Percentiles rank a stretch among this genome's conserved stretches.
phyloP scores from a whole-genome alignment of 164 flowering plant genomes.

The Macadamia integrifolia region DNA sequence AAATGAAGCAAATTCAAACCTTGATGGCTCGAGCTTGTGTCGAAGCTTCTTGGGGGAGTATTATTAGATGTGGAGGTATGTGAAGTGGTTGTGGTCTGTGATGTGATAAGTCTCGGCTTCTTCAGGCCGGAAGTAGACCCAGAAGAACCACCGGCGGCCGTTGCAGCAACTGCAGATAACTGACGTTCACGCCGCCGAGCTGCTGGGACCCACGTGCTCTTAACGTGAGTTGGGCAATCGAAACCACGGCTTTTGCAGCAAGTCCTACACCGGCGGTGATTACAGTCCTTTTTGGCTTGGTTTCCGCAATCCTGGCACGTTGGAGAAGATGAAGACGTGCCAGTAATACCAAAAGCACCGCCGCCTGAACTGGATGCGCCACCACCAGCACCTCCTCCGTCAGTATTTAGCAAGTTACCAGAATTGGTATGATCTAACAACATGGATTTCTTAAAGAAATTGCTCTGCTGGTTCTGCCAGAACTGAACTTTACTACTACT shows the following conservation, averaged over 20 bases:
- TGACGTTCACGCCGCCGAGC: constrained; percentile 78
- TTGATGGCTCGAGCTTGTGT: constrained; percentile 78
- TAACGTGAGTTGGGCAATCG: constrained; percentile 88
- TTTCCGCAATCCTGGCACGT: constrained; percentile 96
- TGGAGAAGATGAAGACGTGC: constrained; percentile 16
- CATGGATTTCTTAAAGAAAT: constrained; percentile 26
- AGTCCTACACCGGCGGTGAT: constrained; percentile 77
- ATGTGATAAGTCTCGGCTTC: constrained; percentile 65
- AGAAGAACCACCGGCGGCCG: constrained; percentile 37
- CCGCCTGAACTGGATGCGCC: neutral
- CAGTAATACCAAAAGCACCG: constrained; percentile 15
- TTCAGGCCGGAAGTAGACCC: constrained; percentile 64
- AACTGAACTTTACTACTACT: constrained; percentile 29
- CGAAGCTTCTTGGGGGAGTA: constrained; percentile 85
- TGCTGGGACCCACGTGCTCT: constrained; percentile 98
- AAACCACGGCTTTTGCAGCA: constrained; percentile 92
- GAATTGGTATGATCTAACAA: constrained; percentile 20
- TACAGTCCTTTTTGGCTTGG: constrained; percentile 93
- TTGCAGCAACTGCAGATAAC: constrained; percentile 28
- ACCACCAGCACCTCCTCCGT: constrained; percentile 6
- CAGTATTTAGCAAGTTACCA: constrained; percentile 13
- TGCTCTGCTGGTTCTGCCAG: constrained; percentile 34
- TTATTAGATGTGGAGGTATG: constrained; percentile 87
- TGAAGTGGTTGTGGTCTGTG: constrained; percentile 56
- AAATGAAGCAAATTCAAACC: constrained; percentile 24